Conservation (phyloP, 2,329 filamentous ascomycete genomes). For the Penicillium sp. region DNA sequence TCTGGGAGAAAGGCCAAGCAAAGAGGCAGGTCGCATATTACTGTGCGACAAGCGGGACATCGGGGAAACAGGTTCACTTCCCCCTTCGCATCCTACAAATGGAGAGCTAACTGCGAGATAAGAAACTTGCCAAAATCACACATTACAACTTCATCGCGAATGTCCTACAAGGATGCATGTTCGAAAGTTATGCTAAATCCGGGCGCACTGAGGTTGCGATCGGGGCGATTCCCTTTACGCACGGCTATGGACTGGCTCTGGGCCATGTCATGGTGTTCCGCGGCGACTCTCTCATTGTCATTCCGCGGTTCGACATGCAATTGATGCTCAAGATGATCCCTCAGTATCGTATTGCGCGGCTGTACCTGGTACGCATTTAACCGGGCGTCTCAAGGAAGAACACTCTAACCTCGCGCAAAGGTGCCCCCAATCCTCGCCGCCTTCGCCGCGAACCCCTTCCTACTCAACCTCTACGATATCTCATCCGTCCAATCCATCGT, state of each 20-base stretch:
- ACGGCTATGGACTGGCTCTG: slow-evolving; percentile 8
- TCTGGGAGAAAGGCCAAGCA: slow-evolving; percentile 11
- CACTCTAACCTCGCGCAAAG: not conserved
- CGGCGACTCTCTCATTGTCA: slow-evolving; percentile 9
- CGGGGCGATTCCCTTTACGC: slow-evolving; percentile 10
- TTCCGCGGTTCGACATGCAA: slow-evolving; percentile 17
- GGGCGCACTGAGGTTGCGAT: slow-evolving; percentile 12
- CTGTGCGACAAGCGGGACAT: slow-evolving; percentile 17
- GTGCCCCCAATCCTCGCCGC: slow-evolving; percentile 15
- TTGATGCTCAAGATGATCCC: slow-evolving; percentile 8
- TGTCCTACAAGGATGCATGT: slow-evolving; percentile 38
- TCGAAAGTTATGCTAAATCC: slow-evolving; percentile 8
- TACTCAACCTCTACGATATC: slow-evolving; percentile 8
- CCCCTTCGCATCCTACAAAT: not conserved
- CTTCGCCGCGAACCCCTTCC: slow-evolving; percentile 10
- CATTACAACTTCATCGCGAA: slow-evolving; percentile 21
- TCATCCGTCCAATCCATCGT: slow-evolving; percentile 11
- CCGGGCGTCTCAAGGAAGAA: not conserved
- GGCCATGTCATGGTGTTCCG: slow-evolving; percentile 11
- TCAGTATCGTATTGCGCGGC: slow-evolving; percentile 10
- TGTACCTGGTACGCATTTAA: slow-evolving; percentile 6
- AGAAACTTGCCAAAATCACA: slow-evolving; percentile 18
- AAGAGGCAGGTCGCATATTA: slow-evolving; percentile 16
- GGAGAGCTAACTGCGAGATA: not conserved
- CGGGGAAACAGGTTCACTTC: slow-evolving; percentile 14